Base-by-base conservation (phyloP, 2,329 filamentous ascomycete genomes). In the Fusarium paranaense region DNA sequence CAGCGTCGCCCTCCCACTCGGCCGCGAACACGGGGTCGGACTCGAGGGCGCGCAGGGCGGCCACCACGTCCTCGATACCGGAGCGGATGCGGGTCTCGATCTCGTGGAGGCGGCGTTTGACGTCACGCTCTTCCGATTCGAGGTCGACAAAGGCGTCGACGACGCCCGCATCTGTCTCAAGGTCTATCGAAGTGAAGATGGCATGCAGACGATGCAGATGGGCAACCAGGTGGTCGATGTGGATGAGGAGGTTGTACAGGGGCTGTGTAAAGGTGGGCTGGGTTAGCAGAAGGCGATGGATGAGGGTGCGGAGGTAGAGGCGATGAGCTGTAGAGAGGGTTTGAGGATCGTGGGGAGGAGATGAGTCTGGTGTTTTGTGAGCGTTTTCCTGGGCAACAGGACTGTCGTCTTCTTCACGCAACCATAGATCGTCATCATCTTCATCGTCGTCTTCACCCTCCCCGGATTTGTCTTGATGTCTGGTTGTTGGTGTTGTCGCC, bases 81-180 rank as follows among this genome's bases (percentile, higher is more conserved):
- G 81, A 83, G 71, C 94, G 93, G 14, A 97, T 89, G 27, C 88
- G 86, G 50, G 83, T 85, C 68, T 94, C 89, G 1, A 94, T 90
- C 6, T 87, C 86, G 56, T 89, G 87, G 56, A 98, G 86, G 70
- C 93, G 90, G 3, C 86, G 82, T 76, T 88, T 87, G 10, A 95
- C 89, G 68, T 93, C 90, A 14, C 83, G 81, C 80, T 97, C 94
- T 79, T 98, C 95, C 59, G 90, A 87, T 22, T 87, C 89, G 45
- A 94, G 90, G 78, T 95, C 91, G 2, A 91, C 88, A 78, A 93
- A 92, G 0, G 91, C 90, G 79, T 95, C 94, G 6, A 95, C 90
- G 1, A 97, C 93, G 7, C 94, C 94, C 66, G 94, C 92, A 77
- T 97, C 94, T 5, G 90, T 88, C 81, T 97, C 94, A 0, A 97